Percentiles rank a stretch among this genome's conserved stretches.
Conservation (phyloP, 805 yeast genomes). For the Yarrowia hollandica region DNA sequence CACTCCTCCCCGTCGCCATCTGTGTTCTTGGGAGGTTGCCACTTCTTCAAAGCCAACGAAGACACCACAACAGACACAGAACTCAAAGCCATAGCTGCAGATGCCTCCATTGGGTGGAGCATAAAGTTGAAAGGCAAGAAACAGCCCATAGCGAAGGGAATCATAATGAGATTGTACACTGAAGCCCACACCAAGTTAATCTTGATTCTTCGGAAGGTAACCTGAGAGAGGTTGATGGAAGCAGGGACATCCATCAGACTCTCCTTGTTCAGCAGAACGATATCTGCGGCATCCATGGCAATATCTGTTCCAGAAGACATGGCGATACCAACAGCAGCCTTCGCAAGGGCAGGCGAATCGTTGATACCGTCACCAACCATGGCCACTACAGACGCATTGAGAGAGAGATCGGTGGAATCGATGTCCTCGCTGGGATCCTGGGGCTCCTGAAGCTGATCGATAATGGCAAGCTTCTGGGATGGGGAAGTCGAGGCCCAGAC, state of each 20-base stretch:
- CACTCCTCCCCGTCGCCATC: neutral
- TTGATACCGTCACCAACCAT: constrained; percentile 98
- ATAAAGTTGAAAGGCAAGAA: constrained; percentile 70
- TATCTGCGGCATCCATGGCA: constrained; percentile 95
- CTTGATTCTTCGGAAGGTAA: constrained; percentile 74
- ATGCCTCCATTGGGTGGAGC: constrained; percentile 86
- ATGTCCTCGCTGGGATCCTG: neutral
- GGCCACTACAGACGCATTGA: constrained; percentile 53
- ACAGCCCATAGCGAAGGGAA: constrained; percentile 95
- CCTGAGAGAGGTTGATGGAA: constrained; percentile 62
- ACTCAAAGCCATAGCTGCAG: constrained; percentile 90
- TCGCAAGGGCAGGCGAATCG: constrained; percentile 93
- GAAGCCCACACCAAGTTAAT: constrained; percentile 83
- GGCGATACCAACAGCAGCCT: constrained; percentile 87
- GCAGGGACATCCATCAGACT: constrained; percentile 47
- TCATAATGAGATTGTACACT: constrained; percentile 79
- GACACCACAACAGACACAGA: constrained; percentile 85
- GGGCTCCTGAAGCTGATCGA: constrained; percentile 47
- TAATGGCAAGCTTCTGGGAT: constrained; percentile 67
- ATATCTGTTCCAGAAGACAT: constrained; percentile 92
- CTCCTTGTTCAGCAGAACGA: constrained; percentile 56
- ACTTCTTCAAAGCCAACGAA: constrained; percentile 69
- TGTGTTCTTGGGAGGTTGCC: constrained; percentile 38
- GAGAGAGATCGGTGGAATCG: neutral
- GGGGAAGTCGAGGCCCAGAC: constrained; percentile 80